Evolutionary conservation across 2,329 filamentous ascomycete species (phyloP), one percentile per base, ranked within the genome.

Genomic region (Claviceps cyperi): DNA sequence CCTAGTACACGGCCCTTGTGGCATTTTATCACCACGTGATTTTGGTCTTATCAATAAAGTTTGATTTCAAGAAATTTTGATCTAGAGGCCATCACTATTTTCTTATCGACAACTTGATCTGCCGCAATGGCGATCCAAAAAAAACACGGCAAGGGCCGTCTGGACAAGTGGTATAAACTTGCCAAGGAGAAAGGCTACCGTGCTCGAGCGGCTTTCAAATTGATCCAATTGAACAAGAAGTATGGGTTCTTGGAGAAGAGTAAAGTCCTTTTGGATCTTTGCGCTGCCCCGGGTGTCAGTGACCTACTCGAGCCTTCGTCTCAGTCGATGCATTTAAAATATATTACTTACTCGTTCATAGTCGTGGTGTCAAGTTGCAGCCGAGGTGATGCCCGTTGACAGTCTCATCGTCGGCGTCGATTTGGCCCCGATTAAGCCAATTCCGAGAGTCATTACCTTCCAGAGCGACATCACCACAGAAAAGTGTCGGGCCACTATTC

Each of bases 151-250:
- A 97, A 97, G 74, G 91, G 91, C 69, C 90, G 91, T 79, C 77
- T 96, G 62, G 92, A 98, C 70, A 96, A 97, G 70, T 97, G 90
- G 87, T 98, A 97, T 71, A 91, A 90, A 66, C 82, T 97, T 61
- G 92, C 92, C 54, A 98, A 98, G 69, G 92, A 98, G 67, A 97
- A 96, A 69, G 92, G 92, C 55, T 98, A 96, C 65, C 78, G 92
- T 62, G 91, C 92, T 54, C 80, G 92, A 77, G 90, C 92, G 59
- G 90, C 92, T 51, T 97, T 97, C 78, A 98, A 98, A 72, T 72
- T 98, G 59, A 91, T 98, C 58, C 91, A 98, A 67, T 74, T 98
- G 60, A 98, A 98, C 73, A 96, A 97, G 71, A 97, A 96, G 66
- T 98, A 94, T 84, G 86, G 88, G 58, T 98, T 98, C 69, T 74